Evolutionary conservation across 345 rosid species (phyloP).

Genomic region (Melaleuca quinquenervia): DNA sequence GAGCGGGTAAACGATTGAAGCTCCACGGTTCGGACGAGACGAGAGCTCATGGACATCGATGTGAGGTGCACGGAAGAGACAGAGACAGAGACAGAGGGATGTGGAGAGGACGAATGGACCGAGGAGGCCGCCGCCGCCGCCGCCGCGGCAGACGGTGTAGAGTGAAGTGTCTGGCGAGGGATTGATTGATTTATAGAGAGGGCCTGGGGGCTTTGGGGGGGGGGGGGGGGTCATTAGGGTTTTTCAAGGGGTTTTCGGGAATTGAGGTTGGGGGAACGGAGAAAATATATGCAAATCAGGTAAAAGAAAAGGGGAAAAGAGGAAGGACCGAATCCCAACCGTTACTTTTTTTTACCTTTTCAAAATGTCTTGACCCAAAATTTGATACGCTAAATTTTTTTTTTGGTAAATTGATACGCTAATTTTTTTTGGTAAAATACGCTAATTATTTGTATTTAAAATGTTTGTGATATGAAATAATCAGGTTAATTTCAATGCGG

Average conservation of each 20-base stretch:
- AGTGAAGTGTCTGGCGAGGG: neutral
- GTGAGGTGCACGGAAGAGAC: neutral
- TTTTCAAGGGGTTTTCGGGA: neutral
- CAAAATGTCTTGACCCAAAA: neutral
- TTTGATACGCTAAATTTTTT: no score
- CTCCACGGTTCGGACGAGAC: neutral
- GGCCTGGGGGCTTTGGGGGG: neutral
- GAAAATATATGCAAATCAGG: neutral
- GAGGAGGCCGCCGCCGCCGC: neutral
- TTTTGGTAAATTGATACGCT: no score
- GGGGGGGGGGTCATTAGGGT: neutral
- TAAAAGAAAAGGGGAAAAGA: no score
- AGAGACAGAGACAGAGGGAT: neutral
- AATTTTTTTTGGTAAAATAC: no score
- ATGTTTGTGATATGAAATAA: neutral
- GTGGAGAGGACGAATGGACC: neutral
- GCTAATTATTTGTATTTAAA: neutral
- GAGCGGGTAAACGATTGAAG: slow-evolving; percentile 48
- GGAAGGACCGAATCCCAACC: no score
- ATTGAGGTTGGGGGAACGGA: neutral
- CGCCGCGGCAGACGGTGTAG: neutral
- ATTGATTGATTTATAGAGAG: neutral
- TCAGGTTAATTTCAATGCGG: neutral
- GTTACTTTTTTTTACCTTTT: no score
- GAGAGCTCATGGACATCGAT: neutral